Evolutionary conservation across 257 asterid species (phyloP).

Genomic region (Pogostemon cablin): DNA sequence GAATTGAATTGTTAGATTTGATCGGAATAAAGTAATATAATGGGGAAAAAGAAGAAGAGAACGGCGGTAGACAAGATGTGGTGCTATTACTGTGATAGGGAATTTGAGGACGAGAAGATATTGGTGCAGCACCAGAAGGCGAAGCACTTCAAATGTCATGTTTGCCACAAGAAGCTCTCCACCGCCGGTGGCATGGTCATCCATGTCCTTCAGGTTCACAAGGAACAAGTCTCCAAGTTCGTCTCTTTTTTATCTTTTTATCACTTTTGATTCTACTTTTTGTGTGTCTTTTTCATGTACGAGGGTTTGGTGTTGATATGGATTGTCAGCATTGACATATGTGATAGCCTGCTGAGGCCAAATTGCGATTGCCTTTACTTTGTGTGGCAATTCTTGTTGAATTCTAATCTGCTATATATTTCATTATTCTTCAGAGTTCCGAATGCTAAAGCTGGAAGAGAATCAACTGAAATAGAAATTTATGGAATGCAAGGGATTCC

Average conservation of each 20-base stretch:
- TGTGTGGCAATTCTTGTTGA: not conserved
- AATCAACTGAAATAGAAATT: slow-evolving; percentile 87
- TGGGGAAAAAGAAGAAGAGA: slow-evolving; percentile 99
- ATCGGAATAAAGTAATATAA: slow-evolving; percentile 21
- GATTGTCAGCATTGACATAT: not conserved
- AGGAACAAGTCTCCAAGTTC: slow-evolving; percentile 76
- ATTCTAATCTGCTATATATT: not conserved
- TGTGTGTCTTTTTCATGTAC: not conserved
- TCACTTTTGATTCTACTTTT: slow-evolving; percentile 26
- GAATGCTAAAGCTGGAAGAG: slow-evolving; percentile 92
- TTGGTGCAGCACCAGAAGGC: slow-evolving; percentile 98
- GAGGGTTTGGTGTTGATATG: slow-evolving; percentile 19
- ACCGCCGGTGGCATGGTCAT: slow-evolving; percentile 97
- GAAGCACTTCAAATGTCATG: slow-evolving; percentile 94
- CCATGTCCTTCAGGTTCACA: slow-evolving; percentile 97
- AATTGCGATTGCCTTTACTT: not conserved
- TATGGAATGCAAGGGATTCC: slow-evolving; percentile 99
- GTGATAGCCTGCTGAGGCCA: slow-evolving; percentile 6
- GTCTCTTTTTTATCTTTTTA: not conserved
- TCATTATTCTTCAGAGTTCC: slow-evolving; percentile 68
- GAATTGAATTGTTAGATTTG: not conserved
- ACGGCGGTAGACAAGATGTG: slow-evolving; percentile 71
- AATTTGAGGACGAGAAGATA: slow-evolving; percentile 96
- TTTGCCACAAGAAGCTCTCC: slow-evolving; percentile 95
- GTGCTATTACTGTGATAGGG: slow-evolving; percentile 97